Evolutionary conservation across 768 basidiomycete species (phyloP).

Genomic region (Boletus coccyginus): DNA sequence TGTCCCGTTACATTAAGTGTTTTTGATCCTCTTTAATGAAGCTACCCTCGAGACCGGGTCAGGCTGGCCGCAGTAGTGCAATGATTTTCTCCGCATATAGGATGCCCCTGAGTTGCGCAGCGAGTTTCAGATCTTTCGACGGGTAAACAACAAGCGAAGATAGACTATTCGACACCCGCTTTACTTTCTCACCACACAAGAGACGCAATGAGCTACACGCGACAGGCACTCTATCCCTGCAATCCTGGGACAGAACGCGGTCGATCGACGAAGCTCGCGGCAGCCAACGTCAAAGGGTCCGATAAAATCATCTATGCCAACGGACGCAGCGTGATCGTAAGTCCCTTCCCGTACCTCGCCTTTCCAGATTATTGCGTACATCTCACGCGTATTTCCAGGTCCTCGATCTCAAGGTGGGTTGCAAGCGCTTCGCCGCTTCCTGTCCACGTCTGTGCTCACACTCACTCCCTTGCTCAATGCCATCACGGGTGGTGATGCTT

Average conservation of each 20-base stretch:
- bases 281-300: slow-evolving; percentile 44
- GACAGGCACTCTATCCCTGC: slow-evolving; percentile 55
- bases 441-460: neutral
- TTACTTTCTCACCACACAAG: neutral
- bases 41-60: neutral
- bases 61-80: neutral
- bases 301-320: slow-evolving; percentile 85
- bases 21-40: slow-evolving; percentile 2
- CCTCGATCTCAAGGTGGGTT: slow-evolving; percentile 74
- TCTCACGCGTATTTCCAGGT: slow-evolving; percentile 46
- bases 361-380: neutral
- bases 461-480: neutral
- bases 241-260: slow-evolving; percentile 70
- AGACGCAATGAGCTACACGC: slow-evolving; percentile 48
- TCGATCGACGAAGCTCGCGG: slow-evolving; percentile 67
- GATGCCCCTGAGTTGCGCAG: slow-evolving; percentile 21
- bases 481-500: neutral
- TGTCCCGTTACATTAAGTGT: neutral
- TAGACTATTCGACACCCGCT: neutral
- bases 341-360: slow-evolving; percentile 30
- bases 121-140: slow-evolving; percentile 1
- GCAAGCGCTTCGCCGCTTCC: neutral
- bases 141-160: neutral
- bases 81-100: slow-evolving; percentile 5
- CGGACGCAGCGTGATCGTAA: slow-evolving; percentile 80